A percentile compares a stretch with the other conserved stretches of the same genome.
These are phyloP conservation scores for Polyporus tsugae DNA, from an alignment of 1,284 basidiomycete genomes.

Conservation along the genomic window DNA sequence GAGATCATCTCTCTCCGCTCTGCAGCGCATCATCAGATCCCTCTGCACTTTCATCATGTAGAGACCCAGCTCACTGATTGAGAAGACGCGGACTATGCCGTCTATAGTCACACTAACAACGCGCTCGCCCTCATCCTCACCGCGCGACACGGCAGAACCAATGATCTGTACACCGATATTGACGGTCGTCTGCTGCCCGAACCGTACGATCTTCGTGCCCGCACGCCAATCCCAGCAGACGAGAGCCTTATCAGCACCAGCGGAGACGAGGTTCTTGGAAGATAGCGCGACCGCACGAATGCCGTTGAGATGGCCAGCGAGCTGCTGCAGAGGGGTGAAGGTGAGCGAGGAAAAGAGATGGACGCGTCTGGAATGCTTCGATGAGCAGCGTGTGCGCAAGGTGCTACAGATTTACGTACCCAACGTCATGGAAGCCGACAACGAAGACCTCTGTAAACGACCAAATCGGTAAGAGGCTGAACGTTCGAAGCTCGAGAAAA, in stretches of 20 bases:
- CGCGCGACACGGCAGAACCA: conserved; percentile 44
- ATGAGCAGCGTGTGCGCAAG: conserved; percentile 12
- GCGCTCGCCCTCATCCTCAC: conserved; percentile 71
- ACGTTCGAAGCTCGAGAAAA: background rate
- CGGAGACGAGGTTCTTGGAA: conserved; percentile 85
- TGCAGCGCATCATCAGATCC: conserved; percentile 34
- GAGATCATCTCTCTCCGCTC: conserved; percentile 88
- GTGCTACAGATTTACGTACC: conserved; percentile 53
- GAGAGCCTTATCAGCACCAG: conserved; percentile 89
- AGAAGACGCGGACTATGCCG: conserved; percentile 90
- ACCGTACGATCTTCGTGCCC: conserved; percentile 88
- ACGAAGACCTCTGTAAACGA: conserved; percentile 77
- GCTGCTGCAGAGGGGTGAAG: conserved; percentile 82
- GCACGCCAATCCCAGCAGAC: conserved; percentile 91
- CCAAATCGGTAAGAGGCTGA: background rate
- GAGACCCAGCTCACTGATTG: conserved; percentile 69
- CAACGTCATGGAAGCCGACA: conserved; percentile 92
- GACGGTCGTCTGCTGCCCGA: conserved; percentile 93
- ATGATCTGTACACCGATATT: conserved; percentile 91
- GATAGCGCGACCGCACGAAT: conserved; percentile 90
- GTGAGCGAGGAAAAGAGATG: conserved; percentile 85
- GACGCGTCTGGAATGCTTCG: conserved; percentile 61
- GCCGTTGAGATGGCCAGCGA: conserved; percentile 85
- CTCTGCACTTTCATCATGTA: background rate
- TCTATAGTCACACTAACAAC: conserved; percentile 92